Evolutionary conservation across 208 protist genomes (phyloP), one percentile per base, ranked within the genome.

Genomic region (Wallacemonas sp.): DNA sequence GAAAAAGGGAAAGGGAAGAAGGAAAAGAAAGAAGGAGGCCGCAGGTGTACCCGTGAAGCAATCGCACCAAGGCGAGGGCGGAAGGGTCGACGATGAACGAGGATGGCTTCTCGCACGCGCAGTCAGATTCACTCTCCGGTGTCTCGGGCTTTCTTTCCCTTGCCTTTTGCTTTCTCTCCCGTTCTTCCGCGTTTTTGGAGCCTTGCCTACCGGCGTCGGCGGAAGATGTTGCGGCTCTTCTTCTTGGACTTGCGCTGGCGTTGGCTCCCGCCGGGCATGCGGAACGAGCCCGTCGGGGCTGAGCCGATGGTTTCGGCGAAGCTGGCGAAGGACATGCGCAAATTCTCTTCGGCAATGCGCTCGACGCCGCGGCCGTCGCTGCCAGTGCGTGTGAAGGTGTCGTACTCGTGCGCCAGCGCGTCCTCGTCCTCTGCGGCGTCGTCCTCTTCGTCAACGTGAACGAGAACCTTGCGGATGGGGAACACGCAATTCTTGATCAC

Each of bases 291-390:
- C 9, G 79, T 82, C 41, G 62, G 68, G 32, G 73, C 72, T 38
- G 76, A 91, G 27, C 63, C 71, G n/a, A 92, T 77, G 53, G 70
- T 86, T 15, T 79, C 82, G 0, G 85, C 85, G 44, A 72, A 66
- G 24, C 80, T 86, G 6, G 79, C 85, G 63, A 94, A 94, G 2
- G 88, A 94, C 83, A 91, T 87, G 55, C 88, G 88, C 73, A 94
- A 39, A 33, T 94, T 82, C 68, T 94, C 89, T 63, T 87, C 79
- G 17, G 82, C 85, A 38, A 94, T 92, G 22, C 68, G 79, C 62
- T 81, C 68, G 9, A 86, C 71, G 52, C 73, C 75, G 37, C 85
- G 78, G 32, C 76, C 60, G 42, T 92, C 85, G 26, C 68, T 72
- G 27, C 39, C 72, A 6, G 71, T 38, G 26, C 76, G 71, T 3